Conservation (phyloP, 78 protist genomes). For the Planoprotostelium fungivorum region DNA sequence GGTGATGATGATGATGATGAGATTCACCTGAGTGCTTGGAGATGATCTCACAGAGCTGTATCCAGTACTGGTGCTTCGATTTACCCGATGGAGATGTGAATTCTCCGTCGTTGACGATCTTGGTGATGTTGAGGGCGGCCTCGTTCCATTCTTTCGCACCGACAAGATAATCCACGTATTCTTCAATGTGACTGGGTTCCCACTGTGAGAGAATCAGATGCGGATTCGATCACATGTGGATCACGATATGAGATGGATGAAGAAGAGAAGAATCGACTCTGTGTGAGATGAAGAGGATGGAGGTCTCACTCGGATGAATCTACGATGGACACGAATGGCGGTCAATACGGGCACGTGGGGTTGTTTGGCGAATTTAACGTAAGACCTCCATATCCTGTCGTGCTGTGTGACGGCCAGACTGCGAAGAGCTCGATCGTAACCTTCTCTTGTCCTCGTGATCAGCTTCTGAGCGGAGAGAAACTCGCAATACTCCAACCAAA, state of each 20-base stretch:
- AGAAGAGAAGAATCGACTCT: background rate
- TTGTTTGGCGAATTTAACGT: conserved; percentile 66
- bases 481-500: conserved; percentile 93
- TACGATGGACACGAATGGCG: conserved; percentile 73
- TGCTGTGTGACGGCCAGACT: conserved; percentile 98
- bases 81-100: conserved; percentile 77
- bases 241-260: background rate
- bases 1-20: background rate
- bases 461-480: conserved; percentile 70
- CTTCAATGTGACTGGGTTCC: conserved; percentile 82
- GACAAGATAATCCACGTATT: conserved; percentile 81
- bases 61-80: conserved; percentile 90
- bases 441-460: conserved; percentile 81
- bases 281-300: too few relatives aligned
- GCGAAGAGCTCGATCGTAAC: conserved; percentile 92
- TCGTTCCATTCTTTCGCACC: conserved; percentile 62
- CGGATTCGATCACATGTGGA: too few relatives aligned
- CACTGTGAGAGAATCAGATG: too few relatives aligned
- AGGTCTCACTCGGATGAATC: background rate
- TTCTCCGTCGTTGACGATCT: conserved; percentile 54
- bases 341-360: conserved; percentile 71
- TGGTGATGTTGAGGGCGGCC: conserved; percentile 64
- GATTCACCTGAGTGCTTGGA: conserved; percentile 54
- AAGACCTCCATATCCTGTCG: conserved; percentile 91
- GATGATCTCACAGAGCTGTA: conserved; percentile 87